Base-by-base conservation (phyloP, 2,329 filamentous ascomycete genomes). In the Ceratocystis harringtonii region DNA sequence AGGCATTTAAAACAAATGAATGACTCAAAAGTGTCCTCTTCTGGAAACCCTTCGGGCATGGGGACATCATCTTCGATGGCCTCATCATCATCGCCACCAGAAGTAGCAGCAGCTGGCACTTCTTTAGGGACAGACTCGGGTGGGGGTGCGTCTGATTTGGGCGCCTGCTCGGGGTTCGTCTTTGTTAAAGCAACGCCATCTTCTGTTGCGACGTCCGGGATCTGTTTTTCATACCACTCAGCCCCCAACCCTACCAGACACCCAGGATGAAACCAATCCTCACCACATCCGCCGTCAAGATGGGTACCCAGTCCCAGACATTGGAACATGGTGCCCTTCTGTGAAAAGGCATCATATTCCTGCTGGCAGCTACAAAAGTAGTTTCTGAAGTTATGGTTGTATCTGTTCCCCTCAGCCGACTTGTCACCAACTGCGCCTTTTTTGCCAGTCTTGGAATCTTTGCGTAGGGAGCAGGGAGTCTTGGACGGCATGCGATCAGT, bases 251-350 rank as follows among this genome's bases (percentile, higher is more conserved):
- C 92, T 61, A 96, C 84, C 6, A 97, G 78, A 72, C 92, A 97
- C 68, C 94, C 91, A 0, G 92, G 90, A 76, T 97, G 92, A 81
- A 90, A 97, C 92, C 92, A 97, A 72, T 97, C 92, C 76, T 97
- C 92, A 12, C 92, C 92, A 75, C 92, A 97, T 3, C 92, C 92
- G 17, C 92, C 92, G 1, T 87, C 86, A 69, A 92, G 88, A 12
- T 83, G 80, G 0, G 84, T 87, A 0, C 90, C 91, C 0, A 97
- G 78, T 0, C 92, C 92, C 1, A 97, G 75, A 72, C 94, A 99
- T 74, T 99, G 94, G 70, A 95, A 99, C 94, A 99, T 99, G 48
- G 92, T 97, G 0, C 92, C 92, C 70, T 92, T 95, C 73, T 99
- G 91, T 72, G 89, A 81, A 61, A 92, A 83, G 0, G 92, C 85